A percentile compares a stretch with the other conserved stretches of the same genome.
phyloP scores from a whole-genome alignment of 768 basidiomycete species.

The Lactifluus hygrophoroides region DNA sequence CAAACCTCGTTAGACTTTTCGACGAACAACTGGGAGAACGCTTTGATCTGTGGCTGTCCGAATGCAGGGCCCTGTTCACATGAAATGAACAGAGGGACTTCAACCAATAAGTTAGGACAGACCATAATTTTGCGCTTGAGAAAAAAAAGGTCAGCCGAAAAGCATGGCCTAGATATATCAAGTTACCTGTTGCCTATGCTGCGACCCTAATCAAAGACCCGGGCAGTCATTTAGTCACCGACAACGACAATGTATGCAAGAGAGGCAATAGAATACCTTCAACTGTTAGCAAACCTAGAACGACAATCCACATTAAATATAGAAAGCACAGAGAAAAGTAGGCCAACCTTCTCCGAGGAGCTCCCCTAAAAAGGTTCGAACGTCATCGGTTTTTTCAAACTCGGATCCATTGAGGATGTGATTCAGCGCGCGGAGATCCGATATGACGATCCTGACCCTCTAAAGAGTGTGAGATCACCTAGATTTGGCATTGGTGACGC shows the following conservation, averaged over 20 bases:
- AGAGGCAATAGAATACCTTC: neutral
- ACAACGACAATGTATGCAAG: neutral
- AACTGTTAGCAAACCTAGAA: conserved; percentile 4
- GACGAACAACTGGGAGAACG: conserved; percentile 5
- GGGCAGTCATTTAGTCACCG: neutral
- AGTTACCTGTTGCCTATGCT: conserved; percentile 12
- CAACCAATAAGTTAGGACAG: neutral
- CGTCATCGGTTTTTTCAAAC: conserved; percentile 3
- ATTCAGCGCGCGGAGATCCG: conserved; percentile 12
- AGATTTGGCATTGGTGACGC: neutral
- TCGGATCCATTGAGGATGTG: conserved; percentile 3
- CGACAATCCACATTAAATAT: neutral
- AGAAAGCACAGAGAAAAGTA: neutral
- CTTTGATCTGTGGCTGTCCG: conserved; percentile 10
- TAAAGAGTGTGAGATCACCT: neutral
- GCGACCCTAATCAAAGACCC: conserved; percentile 1
- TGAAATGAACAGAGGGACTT: neutral
- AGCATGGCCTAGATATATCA: neutral
- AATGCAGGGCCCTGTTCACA: conserved; percentile 12
- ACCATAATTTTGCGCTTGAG: conserved; percentile 14
- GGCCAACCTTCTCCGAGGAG: conserved; percentile 3
- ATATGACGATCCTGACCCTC: neutral
- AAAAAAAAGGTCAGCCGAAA: neutral
- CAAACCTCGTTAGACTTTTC: conserved; percentile 17
- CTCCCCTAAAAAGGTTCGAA: neutral